These are phyloP conservation scores for Rutstroemia sp. DNA, from an alignment of 2,329 filamentous ascomycete genomes.

Conservation along the genomic window DNA sequence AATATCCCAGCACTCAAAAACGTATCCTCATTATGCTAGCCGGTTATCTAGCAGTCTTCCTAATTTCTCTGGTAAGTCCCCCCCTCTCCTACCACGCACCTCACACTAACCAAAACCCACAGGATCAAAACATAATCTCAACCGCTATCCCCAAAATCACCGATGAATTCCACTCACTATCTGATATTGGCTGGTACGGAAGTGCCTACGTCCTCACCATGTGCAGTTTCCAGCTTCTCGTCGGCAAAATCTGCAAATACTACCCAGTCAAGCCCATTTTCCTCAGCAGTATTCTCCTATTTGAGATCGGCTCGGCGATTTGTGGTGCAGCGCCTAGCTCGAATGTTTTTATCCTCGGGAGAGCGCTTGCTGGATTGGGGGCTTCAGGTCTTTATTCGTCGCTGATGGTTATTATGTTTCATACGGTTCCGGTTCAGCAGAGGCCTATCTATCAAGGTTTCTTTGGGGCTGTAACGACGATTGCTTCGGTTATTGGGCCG, in stretches of 20 bases:
- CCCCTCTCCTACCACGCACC: neutral
- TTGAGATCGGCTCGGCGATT: conserved; percentile 32
- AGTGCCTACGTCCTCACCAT: conserved; percentile 45
- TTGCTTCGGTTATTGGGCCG: conserved; percentile 21
- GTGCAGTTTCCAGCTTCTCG: conserved; percentile 28
- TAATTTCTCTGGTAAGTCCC: conserved; percentile 29
- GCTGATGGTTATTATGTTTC: conserved; percentile 10
- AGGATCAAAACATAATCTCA: conserved; percentile 22
- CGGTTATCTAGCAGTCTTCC: conserved; percentile 40
- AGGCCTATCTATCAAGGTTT: conserved; percentile 4
- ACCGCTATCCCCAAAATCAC: conserved; percentile 51
- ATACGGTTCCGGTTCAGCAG: neutral
- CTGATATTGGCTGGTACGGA: conserved; percentile 49
- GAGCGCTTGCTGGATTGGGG: conserved; percentile 35
- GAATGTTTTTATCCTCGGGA: conserved; percentile 38
- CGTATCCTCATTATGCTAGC: conserved; percentile 37
- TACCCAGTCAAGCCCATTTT: conserved; percentile 29
- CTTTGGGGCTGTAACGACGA: conserved; percentile 18
- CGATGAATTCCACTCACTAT: conserved; percentile 40
- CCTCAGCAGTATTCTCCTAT: conserved; percentile 29
- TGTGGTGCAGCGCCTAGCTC: conserved; percentile 23
- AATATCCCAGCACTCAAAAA: conserved; percentile 12
- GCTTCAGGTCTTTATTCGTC: conserved; percentile 36
- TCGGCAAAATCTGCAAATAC: conserved; percentile 29
- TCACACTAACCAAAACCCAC: neutral